Percentiles rank a stretch among this genome's conserved stretches.
Evolutionary conservation across 176 grass and related monocot genomes (phyloP).

Genomic region (Olyra latifolia): DNA sequence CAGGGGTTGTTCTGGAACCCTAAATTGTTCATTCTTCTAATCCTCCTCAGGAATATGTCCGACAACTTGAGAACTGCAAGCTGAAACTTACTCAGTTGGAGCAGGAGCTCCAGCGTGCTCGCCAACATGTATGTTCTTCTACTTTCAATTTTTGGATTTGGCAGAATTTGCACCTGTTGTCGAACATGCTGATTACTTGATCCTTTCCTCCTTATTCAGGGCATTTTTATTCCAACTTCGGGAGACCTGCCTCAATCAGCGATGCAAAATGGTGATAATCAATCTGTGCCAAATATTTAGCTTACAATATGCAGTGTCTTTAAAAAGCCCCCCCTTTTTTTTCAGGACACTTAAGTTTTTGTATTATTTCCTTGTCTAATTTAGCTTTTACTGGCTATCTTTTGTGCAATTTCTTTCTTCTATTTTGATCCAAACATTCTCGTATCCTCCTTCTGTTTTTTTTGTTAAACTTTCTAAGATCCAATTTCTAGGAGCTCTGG

Average conservation of each 20-base stretch:
- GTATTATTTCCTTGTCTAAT: too few species aligned
- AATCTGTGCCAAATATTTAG: background rate
- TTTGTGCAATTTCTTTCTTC: background rate
- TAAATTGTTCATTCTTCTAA: background rate
- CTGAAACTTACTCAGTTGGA: constrained; percentile 64
- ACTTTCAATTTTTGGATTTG: background rate
- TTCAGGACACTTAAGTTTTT: too few species aligned
- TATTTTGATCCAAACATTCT: background rate
- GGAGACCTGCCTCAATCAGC: constrained; percentile 40
- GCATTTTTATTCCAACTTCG: constrained; percentile 44
- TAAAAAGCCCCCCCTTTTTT: too few species aligned
- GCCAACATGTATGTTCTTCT: constrained; percentile 39
- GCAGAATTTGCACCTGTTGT: background rate
- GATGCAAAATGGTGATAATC: constrained; percentile 38
- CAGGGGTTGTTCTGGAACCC: background rate
- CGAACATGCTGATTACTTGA: background rate
- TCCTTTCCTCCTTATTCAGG: constrained; percentile 32
- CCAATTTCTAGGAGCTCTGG: constrained; percentile 27
- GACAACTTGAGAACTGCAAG: constrained; percentile 62
- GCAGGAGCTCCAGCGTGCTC: constrained; percentile 62
- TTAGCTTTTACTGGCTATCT: background rate
- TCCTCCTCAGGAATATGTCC: constrained; percentile 53
- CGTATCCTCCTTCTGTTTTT: background rate
- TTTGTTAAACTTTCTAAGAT: background rate
- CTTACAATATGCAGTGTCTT: background rate